Percentiles rank a stretch among this genome's conserved stretches.
Evolutionary conservation across 371 early-diverging fungal genomes (phyloP).

Genomic region (Saksenaea oblongispora): DNA sequence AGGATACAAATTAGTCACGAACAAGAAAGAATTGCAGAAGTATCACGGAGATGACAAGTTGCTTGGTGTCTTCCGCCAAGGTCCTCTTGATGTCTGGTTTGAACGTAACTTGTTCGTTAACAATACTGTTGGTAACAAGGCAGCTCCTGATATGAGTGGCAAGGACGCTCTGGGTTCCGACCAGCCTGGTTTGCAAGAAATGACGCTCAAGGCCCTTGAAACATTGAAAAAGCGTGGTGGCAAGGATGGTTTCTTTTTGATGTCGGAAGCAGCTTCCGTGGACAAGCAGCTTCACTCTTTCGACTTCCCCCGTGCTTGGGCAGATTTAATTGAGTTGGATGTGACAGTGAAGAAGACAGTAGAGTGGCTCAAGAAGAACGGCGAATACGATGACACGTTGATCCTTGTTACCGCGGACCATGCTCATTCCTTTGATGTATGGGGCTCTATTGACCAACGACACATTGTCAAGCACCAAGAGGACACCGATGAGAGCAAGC

Average conservation of each 20-base stretch:
- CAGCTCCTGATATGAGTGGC: conserved; percentile 53
- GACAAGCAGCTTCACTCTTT: conserved; percentile 75
- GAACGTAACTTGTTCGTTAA: conserved; percentile 66
- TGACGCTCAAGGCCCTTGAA: conserved; percentile 70
- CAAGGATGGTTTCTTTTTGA: conserved; percentile 71
- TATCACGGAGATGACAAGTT: conserved; percentile 58
- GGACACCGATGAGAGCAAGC: conserved; percentile 43
- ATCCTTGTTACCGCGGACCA: conserved; percentile 78
- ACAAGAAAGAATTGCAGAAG: conserved; percentile 51
- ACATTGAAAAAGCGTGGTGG: conserved; percentile 65
- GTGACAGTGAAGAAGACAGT: conserved; percentile 64
- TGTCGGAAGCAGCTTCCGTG: conserved; percentile 77
- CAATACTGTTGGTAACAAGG: conserved; percentile 51
- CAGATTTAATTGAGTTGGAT: conserved; percentile 74
- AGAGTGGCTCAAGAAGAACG: conserved; percentile 57
- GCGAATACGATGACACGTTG: conserved; percentile 63
- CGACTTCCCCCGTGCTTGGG: conserved; percentile 72
- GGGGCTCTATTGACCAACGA: conserved; percentile 64
- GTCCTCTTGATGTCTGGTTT: conserved; percentile 70
- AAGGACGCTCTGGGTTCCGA: conserved; percentile 49
- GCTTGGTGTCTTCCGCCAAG: conserved; percentile 68
- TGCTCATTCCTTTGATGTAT: conserved; percentile 72
- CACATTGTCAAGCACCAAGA: conserved; percentile 20
- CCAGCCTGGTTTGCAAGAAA: conserved; percentile 71
- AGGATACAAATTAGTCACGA: conserved; percentile 64